Percentiles rank a stretch among this genome's conserved stretches.
Evolutionary conservation across 2,329 filamentous ascomycete species (phyloP).

Genomic region (Aureobasidium zeae): DNA sequence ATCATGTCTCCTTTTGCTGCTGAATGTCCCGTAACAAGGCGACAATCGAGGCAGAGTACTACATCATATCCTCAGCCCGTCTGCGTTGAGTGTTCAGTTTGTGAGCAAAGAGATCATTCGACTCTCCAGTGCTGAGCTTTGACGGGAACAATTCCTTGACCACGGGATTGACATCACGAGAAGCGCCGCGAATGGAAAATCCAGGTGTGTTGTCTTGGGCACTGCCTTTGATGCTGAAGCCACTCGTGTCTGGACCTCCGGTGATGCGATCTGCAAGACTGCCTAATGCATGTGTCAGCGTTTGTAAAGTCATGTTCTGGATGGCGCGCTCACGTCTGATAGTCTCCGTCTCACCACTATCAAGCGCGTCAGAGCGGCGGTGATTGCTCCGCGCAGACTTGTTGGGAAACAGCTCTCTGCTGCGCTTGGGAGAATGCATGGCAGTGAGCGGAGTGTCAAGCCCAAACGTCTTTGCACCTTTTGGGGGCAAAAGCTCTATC

Average conservation of each 20-base stretch:
- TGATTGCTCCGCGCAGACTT: slow-evolving; percentile 31
- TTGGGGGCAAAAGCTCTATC: slow-evolving; percentile 13
- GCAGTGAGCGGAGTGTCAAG: slow-evolving; percentile 6
- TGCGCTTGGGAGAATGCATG: slow-evolving; percentile 21
- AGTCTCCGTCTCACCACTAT: slow-evolving; percentile 23
- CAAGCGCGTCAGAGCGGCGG: slow-evolving; percentile 36
- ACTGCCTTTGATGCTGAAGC: slow-evolving; percentile 30
- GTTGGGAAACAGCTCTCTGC: slow-evolving; percentile 35
- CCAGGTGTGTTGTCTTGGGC: slow-evolving; percentile 19
- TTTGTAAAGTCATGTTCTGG: neutral
- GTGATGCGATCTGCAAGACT: slow-evolving; percentile 19
- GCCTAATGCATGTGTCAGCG: slow-evolving; percentile 1
- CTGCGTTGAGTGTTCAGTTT: slow-evolving; percentile 25
- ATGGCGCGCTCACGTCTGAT: slow-evolving; percentile 14
- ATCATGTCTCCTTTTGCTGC: too few relatives aligned
- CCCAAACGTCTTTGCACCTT: slow-evolving; percentile 12
- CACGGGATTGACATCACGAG: slow-evolving; percentile 18
- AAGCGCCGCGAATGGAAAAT: slow-evolving; percentile 27
- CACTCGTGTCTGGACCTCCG: slow-evolving; percentile 17
- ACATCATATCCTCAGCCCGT: slow-evolving; percentile 18
- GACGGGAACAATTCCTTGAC: slow-evolving; percentile 28
- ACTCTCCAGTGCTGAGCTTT: slow-evolving; percentile 22
- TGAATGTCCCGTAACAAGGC: slow-evolving; percentile 7
- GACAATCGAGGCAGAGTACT: slow-evolving; percentile 9
- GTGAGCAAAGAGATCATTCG: slow-evolving; percentile 27